These are phyloP conservation scores for Fusarium concolor DNA, from an alignment of 2,329 filamentous ascomycete species.

Conservation along the genomic window DNA sequence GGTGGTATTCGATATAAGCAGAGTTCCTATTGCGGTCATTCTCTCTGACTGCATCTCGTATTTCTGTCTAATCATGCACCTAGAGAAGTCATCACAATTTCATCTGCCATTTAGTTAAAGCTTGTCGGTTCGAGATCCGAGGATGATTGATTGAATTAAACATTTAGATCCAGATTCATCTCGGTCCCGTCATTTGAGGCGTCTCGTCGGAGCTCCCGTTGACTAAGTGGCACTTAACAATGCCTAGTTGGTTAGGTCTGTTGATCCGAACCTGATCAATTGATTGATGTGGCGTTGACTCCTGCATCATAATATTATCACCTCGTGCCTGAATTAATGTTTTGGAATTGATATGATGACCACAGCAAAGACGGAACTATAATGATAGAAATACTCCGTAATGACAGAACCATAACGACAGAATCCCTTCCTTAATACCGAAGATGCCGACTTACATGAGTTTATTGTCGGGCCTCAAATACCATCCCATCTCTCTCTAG, in stretches of 20 bases:
- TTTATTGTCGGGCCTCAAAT: slow-evolving; percentile 14
- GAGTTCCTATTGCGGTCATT: neutral
- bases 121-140: slow-evolving; percentile 11
- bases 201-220: slow-evolving; percentile 25
- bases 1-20: neutral
- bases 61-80: neutral
- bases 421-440: neutral
- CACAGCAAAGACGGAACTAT: no score
- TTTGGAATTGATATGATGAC: no score
- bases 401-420: no score
- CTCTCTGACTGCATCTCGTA: slow-evolving; percentile 1
- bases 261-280: neutral
- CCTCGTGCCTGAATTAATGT: no score
- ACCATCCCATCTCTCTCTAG: neutral
- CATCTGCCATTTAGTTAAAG: neutral
- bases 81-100: neutral
- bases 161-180: slow-evolving; percentile 23
- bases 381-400: no score
- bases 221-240: neutral
- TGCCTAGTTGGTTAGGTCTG: neutral
- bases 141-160: neutral
- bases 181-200: slow-evolving; percentile 18
- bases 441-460: neutral
- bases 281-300: neutral
- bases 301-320: neutral